Percentiles rank a stretch among this genome's conserved stretches.
Evolutionary conservation across 202 grass and related monocot species (phyloP).

Genomic region (Carex sylvatica): DNA sequence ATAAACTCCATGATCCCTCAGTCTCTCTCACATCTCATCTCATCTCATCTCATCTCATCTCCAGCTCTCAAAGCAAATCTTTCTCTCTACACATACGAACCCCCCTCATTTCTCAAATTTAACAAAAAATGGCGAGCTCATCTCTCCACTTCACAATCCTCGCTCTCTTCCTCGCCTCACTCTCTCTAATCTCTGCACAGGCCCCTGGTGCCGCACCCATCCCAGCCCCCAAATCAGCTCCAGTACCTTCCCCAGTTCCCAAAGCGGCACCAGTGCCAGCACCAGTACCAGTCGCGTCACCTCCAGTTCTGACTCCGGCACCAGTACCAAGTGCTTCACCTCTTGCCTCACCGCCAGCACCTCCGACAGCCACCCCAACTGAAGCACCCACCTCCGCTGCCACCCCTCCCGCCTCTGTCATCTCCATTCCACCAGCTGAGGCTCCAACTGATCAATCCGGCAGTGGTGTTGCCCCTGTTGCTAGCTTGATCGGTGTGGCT

Average conservation of each 20-base stretch:
- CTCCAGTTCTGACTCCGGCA: slow-evolving; percentile 17
- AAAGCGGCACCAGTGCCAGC: not conserved
- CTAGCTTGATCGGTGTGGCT: slow-evolving; percentile 7
- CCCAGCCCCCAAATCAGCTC: slow-evolving; percentile 7
- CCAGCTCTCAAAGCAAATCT: not conserved
- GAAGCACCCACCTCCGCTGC: not conserved
- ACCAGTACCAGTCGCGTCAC: slow-evolving; percentile 20
- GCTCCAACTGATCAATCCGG: not conserved
- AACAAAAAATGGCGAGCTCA: slow-evolving; percentile 9
- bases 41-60: not conserved
- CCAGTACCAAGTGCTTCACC: slow-evolving; percentile 16
- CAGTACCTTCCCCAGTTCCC: slow-evolving; percentile 4
- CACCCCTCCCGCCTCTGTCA: not conserved
- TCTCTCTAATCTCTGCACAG: slow-evolving; percentile 17
- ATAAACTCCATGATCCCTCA: not conserved
- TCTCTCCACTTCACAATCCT: not conserved
- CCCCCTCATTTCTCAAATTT: not conserved
- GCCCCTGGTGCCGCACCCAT: slow-evolving; percentile 14
- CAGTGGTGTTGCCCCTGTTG: not conserved
- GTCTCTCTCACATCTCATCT: not conserved
- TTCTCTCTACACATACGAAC: not conserved
- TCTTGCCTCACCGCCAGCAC: slow-evolving; percentile 9
- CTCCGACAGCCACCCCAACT: not conserved
- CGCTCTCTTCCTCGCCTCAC: not conserved
- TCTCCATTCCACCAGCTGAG: not conserved